Conservation (phyloP, 225 moss, liverwort and hornwort species). For the Marchantia paleacea region DNA sequence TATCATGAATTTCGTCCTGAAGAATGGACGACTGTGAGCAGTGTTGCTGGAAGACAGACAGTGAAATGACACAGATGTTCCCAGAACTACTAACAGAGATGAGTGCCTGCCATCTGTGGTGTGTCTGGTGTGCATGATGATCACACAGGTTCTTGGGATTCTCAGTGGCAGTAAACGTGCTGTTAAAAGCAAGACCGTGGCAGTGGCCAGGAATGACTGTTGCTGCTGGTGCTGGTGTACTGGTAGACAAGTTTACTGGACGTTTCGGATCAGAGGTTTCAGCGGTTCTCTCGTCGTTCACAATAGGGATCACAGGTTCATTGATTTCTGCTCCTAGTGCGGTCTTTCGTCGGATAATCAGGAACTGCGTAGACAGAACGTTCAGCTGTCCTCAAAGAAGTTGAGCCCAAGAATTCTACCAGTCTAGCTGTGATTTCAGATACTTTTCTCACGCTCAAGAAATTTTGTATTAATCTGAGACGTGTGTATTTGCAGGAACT, state of each 20-base stretch:
- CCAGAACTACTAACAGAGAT: neutral
- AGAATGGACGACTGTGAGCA: no score
- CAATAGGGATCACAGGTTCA: constrained; percentile 52
- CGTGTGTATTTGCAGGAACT: constrained; percentile 45
- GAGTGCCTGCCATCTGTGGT: neutral
- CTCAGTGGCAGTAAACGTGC: constrained; percentile 52
- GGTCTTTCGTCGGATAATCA: neutral
- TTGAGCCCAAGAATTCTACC: neutral
- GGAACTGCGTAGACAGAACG: neutral
- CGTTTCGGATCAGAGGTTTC: constrained; percentile 47
- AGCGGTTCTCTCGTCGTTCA: constrained; percentile 63
- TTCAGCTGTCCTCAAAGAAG: neutral
- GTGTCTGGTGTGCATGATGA: neutral
- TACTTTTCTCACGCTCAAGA: neutral
- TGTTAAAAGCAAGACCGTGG: constrained; percentile 54
- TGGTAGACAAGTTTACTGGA: constrained; percentile 30
- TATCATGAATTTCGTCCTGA: no score
- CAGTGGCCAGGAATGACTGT: constrained; percentile 77
- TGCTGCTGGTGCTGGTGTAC: constrained; percentile 58
- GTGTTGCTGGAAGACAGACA: constrained; percentile 12
- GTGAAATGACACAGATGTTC: constrained; percentile 24
- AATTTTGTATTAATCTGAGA: neutral
- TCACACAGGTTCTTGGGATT: constrained; percentile 45
- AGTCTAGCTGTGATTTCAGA: no score
- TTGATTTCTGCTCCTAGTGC: neutral